Conservation (phyloP, 257 asterid genomes). For the Mentha longifolia region DNA sequence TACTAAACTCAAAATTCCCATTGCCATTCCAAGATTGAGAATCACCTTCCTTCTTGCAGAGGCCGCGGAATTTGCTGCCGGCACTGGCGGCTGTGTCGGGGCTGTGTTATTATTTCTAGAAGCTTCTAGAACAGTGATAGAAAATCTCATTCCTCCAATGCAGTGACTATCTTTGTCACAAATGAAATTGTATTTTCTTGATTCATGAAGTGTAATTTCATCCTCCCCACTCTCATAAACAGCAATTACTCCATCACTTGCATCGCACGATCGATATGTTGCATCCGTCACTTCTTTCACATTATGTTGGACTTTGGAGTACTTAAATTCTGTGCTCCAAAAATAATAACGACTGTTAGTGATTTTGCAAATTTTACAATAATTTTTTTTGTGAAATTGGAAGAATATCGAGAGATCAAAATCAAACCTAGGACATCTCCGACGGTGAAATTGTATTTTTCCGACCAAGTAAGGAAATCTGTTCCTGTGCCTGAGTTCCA, state of each 20-base stretch:
- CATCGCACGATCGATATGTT: constrained; percentile 29
- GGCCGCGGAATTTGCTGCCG: constrained; percentile 4
- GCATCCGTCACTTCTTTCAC: constrained; percentile 33
- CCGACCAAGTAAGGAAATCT: constrained; percentile 25
- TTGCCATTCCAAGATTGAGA: constrained; percentile 11
- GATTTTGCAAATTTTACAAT: no score
- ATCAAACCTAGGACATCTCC: constrained; percentile 29
- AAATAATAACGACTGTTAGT: neutral
- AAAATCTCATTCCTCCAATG: constrained; percentile 34
- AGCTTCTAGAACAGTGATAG: constrained; percentile 9
- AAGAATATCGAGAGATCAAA: neutral
- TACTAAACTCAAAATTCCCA: neutral
- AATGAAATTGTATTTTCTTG: constrained; percentile 26
- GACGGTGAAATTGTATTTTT: constrained; percentile 14
- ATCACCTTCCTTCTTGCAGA: neutral
- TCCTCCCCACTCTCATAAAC: constrained; percentile 25
- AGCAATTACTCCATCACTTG: constrained; percentile 27
- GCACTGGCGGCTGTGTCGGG: neutral
- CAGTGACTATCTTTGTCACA: constrained; percentile 33
- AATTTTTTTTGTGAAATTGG: no score
- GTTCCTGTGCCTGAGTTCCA: constrained; percentile 39
- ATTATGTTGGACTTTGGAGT: constrained; percentile 30
- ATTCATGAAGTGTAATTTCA: constrained; percentile 17
- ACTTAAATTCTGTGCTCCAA: constrained; percentile 20
- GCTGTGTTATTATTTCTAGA: constrained; percentile 5